phyloP scores from a whole-genome alignment of 305 asterid genomes.

The Coffea humblotiana region DNA sequence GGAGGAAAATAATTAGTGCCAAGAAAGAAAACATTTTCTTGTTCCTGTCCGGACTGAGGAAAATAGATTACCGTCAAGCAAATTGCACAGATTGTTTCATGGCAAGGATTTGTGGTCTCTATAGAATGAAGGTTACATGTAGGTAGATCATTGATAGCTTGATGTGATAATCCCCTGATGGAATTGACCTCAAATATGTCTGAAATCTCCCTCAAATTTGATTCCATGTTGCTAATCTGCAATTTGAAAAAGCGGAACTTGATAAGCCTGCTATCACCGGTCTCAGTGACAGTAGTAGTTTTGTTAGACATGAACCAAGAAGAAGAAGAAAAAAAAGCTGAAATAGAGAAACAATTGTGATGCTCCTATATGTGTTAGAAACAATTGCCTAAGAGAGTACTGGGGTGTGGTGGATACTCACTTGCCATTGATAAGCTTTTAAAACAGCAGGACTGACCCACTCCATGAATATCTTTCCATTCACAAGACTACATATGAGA shows the following conservation, averaged over 20 bases:
- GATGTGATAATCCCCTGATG: constrained; percentile 52
- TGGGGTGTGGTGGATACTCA: constrained; percentile 16
- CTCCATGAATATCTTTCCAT: constrained; percentile 92
- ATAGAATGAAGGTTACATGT: constrained; percentile 31
- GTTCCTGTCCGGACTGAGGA: background rate
- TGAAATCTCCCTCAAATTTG: constrained; percentile 66
- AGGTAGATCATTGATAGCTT: constrained; percentile 55
- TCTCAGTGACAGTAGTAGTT: background rate
- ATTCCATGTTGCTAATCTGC: constrained; percentile 71
- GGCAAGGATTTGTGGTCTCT: constrained; percentile 20
- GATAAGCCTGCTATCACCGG: background rate
- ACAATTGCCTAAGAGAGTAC: no score
- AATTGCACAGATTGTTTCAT: constrained; percentile 58
- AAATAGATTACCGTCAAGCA: constrained; percentile 65
- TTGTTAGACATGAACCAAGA: no score
- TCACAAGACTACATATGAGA: constrained; percentile 69
- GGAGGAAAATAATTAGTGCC: background rate
- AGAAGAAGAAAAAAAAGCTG: no score
- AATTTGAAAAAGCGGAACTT: background rate
- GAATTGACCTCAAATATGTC: constrained; percentile 71
- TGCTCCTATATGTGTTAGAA: no score
- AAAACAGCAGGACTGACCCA: constrained; percentile 95
- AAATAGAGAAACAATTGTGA: no score
- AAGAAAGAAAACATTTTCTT: background rate
- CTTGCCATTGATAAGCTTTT: constrained; percentile 97